Evolutionary conservation across 345 rosid species (phyloP).

Genomic region (Pugionium cornutum): DNA sequence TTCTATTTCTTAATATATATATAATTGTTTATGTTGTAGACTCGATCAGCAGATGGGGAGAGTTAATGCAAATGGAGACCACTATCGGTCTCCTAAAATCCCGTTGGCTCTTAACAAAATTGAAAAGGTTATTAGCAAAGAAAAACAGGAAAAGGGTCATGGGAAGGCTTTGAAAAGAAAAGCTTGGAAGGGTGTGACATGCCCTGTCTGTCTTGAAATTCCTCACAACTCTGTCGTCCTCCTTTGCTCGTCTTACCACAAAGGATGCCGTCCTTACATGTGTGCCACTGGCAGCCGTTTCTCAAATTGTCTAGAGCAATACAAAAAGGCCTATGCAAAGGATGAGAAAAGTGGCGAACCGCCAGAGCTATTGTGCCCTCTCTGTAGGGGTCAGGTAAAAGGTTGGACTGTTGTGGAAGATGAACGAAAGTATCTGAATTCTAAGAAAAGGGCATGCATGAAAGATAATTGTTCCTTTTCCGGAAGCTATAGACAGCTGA

Average conservation of each 20-base stretch:
- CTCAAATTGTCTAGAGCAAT: constrained; percentile 88
- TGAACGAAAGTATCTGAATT: constrained; percentile 62
- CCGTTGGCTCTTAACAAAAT: constrained; percentile 31
- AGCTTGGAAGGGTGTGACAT: constrained; percentile 66
- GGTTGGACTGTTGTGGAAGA: constrained; percentile 85
- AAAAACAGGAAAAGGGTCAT: constrained; percentile 33
- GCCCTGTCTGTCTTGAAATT: constrained; percentile 75
- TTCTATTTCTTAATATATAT: constrained; percentile 2
- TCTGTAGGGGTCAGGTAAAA: constrained; percentile 88
- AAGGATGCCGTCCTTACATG: constrained; percentile 89
- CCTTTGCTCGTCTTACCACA: constrained; percentile 74
- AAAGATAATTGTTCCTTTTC: constrained; percentile 61
- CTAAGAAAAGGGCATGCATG: constrained; percentile 77
- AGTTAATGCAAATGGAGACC: constrained; percentile 39
- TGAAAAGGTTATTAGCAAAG: constrained; percentile 37
- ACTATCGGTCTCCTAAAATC: constrained; percentile 31
- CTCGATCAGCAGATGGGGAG: constrained; percentile 51
- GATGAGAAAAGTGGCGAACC: constrained; percentile 51
- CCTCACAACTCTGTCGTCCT: constrained; percentile 91
- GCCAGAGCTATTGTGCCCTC: constrained; percentile 75
- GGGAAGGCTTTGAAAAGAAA: constrained; percentile 50
- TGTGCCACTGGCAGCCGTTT: constrained; percentile 81
- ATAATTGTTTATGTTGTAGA: constrained; percentile 23
- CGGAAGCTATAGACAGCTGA: constrained; percentile 67
- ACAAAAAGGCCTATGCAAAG: constrained; percentile 71